Evolutionary conservation across 2,329 filamentous ascomycete genomes (phyloP).

Genomic region (Myotisia sp.): DNA sequence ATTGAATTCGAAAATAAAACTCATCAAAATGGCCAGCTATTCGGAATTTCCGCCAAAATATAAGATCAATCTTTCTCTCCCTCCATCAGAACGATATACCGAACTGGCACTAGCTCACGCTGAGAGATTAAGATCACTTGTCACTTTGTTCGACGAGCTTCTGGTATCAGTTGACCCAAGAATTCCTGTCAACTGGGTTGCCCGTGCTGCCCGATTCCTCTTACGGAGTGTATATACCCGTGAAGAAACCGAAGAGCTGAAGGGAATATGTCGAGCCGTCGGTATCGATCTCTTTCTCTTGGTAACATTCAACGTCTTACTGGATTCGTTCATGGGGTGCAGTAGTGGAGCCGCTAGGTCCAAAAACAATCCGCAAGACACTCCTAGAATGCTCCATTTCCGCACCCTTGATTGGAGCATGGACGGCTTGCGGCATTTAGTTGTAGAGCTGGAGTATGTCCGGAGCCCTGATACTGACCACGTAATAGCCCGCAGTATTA

Average conservation of each 20-base stretch:
- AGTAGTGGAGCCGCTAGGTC: constrained; percentile 40
- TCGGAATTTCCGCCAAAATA: constrained; percentile 26
- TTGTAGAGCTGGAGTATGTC: constrained; percentile 41
- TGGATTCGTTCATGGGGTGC: constrained; percentile 52
- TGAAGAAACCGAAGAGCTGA: constrained; percentile 49
- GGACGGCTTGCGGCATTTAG: constrained; percentile 35
- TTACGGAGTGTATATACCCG: constrained; percentile 38
- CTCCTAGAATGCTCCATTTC: constrained; percentile 25
- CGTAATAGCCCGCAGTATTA: constrained; percentile 34
- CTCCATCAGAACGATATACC: constrained; percentile 39
- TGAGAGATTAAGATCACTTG: constrained; percentile 30
- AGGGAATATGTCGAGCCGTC: constrained; percentile 39
- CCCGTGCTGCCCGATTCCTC: constrained; percentile 31
- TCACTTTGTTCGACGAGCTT: constrained; percentile 38
- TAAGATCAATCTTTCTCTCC: constrained; percentile 41
- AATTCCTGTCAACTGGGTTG: constrained; percentile 17
- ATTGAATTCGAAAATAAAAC: too few species aligned
- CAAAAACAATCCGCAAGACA: constrained; percentile 10
- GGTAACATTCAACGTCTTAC: constrained; percentile 47
- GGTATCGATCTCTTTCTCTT: constrained; percentile 45
- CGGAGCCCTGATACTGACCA: constrained; percentile 19
- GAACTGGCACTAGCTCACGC: constrained; percentile 35
- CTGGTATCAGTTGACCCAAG: constrained; percentile 23
- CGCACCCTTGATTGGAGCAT: constrained; percentile 41
- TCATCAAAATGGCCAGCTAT: too few species aligned